Evolutionary conservation across 2,329 filamentous ascomycete species (phyloP).

Genomic region (Epichloe typhina): DNA sequence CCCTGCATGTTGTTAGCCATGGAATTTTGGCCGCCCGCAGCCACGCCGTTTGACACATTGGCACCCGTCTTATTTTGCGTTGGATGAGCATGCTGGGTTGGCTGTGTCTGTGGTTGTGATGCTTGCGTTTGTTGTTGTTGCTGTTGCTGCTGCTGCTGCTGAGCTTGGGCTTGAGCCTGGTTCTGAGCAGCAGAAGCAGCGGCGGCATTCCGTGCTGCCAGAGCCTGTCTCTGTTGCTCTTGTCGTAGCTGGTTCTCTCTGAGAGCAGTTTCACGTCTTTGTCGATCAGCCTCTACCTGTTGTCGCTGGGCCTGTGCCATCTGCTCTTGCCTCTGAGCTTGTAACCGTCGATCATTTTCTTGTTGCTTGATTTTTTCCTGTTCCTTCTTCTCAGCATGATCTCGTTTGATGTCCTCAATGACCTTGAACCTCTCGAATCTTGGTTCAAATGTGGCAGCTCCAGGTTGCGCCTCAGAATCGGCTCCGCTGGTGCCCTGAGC

Average conservation of each 20-base stretch:
- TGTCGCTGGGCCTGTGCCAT: slow-evolving; percentile 32
- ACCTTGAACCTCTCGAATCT: slow-evolving; percentile 87
- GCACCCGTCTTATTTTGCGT: slow-evolving; percentile 24
- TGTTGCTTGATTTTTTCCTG: slow-evolving; percentile 59
- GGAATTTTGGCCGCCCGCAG: slow-evolving; percentile 16
- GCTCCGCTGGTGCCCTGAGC: slow-evolving; percentile 43
- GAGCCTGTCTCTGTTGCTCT: slow-evolving; percentile 22
- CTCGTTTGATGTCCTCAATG: slow-evolving; percentile 68
- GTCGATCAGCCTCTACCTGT: slow-evolving; percentile 30
- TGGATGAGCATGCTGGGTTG: slow-evolving; percentile 22
- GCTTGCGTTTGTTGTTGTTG: not conserved
- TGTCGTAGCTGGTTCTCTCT: slow-evolving; percentile 24
- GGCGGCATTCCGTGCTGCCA: slow-evolving; percentile 15
- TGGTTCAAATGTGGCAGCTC: slow-evolving; percentile 63
- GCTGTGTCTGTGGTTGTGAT: slow-evolving; percentile 8
- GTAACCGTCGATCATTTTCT: slow-evolving; percentile 42
- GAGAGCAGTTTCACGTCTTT: slow-evolving; percentile 22
- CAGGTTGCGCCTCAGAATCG: slow-evolving; percentile 62
- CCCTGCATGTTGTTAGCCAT: slow-evolving; percentile 26
- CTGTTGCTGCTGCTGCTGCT: slow-evolving; percentile 2
- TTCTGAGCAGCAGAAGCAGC: slow-evolving; percentile 15
- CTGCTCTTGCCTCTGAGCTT: slow-evolving; percentile 29
- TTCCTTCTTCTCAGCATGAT: slow-evolving; percentile 64
- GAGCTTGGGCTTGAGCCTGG: slow-evolving; percentile 10
- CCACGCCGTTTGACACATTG: slow-evolving; percentile 26